These are phyloP conservation scores for Hericium coralloides DNA, from an alignment of 768 basidiomycete genomes.

Conservation along the genomic window DNA sequence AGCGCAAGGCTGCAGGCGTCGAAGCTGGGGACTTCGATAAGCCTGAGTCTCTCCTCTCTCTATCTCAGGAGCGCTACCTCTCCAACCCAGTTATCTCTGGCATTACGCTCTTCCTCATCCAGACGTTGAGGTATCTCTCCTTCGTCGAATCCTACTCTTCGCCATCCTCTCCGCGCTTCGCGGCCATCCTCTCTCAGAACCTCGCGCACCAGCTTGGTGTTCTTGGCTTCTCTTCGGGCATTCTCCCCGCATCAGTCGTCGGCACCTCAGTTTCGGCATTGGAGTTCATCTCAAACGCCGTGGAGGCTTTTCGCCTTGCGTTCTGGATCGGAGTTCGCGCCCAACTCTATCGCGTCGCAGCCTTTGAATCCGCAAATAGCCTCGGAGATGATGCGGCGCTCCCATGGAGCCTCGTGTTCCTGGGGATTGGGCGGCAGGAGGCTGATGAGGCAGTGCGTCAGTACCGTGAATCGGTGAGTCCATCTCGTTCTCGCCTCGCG, in stretches of 20 bases:
- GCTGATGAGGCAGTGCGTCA: constrained; percentile 21
- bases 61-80: constrained; percentile 25
- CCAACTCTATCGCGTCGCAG: constrained; percentile 20
- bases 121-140: constrained; percentile 43
- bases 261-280: constrained; percentile 32
- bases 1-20: constrained; percentile 24
- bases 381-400: constrained; percentile 16
- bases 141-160: constrained; percentile 22
- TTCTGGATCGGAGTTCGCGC: constrained; percentile 45
- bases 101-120: constrained; percentile 39
- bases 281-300: constrained; percentile 33
- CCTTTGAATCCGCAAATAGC: constrained; percentile 8
- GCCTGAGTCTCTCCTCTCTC: constrained; percentile 29
- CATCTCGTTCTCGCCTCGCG: not conserved
- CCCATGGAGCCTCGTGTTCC: constrained; percentile 40
- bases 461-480: constrained; percentile 16
- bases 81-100: constrained; percentile 43
- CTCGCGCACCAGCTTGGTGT: constrained; percentile 27
- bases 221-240: constrained; percentile 49
- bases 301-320: constrained; percentile 41
- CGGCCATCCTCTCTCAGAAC: constrained; percentile 26
- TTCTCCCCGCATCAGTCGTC: constrained; percentile 44
- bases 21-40: constrained; percentile 35
- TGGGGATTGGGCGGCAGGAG: constrained; percentile 21
- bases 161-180: constrained; percentile 14